Evolutionary conservation across 1,284 basidiomycete species (phyloP).

Genomic region (Lentinula novae-zelandiae): DNA sequence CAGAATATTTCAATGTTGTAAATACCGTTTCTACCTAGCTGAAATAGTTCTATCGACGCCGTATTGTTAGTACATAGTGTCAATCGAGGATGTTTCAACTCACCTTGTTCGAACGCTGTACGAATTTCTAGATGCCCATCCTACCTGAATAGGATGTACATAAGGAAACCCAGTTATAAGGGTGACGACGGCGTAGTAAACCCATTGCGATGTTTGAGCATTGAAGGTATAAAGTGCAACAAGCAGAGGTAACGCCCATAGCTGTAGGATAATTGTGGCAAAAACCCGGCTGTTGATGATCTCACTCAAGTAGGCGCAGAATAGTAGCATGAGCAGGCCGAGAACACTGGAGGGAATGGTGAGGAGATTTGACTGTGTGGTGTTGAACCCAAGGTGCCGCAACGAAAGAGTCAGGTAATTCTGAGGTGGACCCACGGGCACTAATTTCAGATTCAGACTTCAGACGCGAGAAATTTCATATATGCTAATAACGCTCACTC

Average conservation of each 20-base stretch:
- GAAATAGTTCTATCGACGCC: constrained; percentile 42
- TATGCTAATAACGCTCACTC: constrained; percentile 28
- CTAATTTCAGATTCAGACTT: constrained; percentile 19
- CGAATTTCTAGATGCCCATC: constrained; percentile 62
- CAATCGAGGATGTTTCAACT: constrained; percentile 5
- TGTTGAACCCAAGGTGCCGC: constrained; percentile 49
- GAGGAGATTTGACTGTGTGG: constrained; percentile 48
- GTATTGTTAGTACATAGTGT: neutral
- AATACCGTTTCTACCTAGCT: constrained; percentile 28
- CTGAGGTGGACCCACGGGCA: constrained; percentile 44
- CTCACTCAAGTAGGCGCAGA: constrained; percentile 51
- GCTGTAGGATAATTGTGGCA: constrained; percentile 49
- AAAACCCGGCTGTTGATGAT: constrained; percentile 50
- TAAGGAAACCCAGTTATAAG: constrained; percentile 52
- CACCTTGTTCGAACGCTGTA: constrained; percentile 48
- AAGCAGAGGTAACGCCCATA: constrained; percentile 57
- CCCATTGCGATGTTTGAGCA: constrained; percentile 52
- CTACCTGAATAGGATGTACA: constrained; percentile 47
- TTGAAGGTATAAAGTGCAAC: constrained; percentile 55
- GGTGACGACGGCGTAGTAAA: constrained; percentile 53
- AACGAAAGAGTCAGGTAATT: constrained; percentile 52
- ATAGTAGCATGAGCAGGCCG: constrained; percentile 39
- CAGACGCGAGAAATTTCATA: neutral
- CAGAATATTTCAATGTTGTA: neutral
- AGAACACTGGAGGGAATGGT: constrained; percentile 44